Evolutionary conservation across 805 yeast genomes (phyloP).

Genomic region (Millerozyma miso): DNA sequence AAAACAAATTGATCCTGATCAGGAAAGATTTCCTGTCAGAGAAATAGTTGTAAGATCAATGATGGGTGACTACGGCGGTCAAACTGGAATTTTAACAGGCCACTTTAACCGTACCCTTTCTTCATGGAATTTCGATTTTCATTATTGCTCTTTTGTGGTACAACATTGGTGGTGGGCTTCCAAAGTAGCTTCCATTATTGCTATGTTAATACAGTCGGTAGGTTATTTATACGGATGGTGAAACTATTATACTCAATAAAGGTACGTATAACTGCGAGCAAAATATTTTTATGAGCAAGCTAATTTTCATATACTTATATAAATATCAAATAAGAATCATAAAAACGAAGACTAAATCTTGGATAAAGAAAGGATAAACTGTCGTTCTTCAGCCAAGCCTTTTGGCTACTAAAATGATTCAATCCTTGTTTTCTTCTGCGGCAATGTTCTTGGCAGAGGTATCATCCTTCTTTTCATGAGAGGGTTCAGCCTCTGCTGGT

Average conservation of each 20-base stretch:
- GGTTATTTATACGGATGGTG: slow-evolving; percentile 6
- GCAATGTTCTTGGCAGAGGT: too few species aligned
- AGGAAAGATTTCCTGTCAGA: slow-evolving; percentile 39
- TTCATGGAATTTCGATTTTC: slow-evolving; percentile 64
- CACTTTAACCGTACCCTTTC: slow-evolving; percentile 41
- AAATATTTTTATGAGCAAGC: too few species aligned
- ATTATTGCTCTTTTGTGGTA: slow-evolving; percentile 73
- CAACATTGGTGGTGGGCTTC: slow-evolving; percentile 98
- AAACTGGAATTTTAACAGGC: slow-evolving; percentile 81
- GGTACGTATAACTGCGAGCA: too few species aligned
- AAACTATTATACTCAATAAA: too few species aligned
- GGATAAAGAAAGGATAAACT: too few species aligned
- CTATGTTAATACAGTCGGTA: slow-evolving; percentile 27
- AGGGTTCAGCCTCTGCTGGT: slow-evolving; percentile 4
- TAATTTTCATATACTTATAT: too few species aligned
- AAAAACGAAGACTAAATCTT: too few species aligned
- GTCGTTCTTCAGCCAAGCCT: too few species aligned
- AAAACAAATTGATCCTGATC: slow-evolving; percentile 24
- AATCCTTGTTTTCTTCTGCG: too few species aligned
- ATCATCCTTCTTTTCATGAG: too few species aligned
- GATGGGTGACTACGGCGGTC: slow-evolving; percentile 96
- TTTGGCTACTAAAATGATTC: too few species aligned
- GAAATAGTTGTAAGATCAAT: slow-evolving; percentile 87
- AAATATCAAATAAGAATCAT: too few species aligned
- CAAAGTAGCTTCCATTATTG: slow-evolving; percentile 41